phyloP scores from a whole-genome alignment of 768 basidiomycete species.

The Sporobolomyces phaffii region DNA sequence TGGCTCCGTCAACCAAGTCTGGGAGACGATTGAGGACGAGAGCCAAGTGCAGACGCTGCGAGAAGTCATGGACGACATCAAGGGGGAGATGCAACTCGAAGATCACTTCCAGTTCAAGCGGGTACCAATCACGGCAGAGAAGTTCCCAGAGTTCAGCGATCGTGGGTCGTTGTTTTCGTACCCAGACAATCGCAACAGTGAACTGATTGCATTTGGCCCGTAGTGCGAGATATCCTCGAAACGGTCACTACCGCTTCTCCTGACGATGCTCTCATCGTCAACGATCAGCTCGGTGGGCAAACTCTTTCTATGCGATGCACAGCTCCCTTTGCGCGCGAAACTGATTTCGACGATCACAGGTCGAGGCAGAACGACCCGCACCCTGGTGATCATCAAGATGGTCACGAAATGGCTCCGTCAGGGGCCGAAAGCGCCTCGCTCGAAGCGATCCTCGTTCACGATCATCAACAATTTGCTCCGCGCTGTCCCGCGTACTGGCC shows the following conservation, averaged over 20 bases:
- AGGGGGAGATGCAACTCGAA: slow-evolving; percentile 9
- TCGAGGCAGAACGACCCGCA: slow-evolving; percentile 79
- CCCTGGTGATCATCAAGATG: slow-evolving; percentile 78
- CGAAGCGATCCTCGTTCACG: slow-evolving; percentile 55
- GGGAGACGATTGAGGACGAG: slow-evolving; percentile 67
- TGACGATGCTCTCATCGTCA: slow-evolving; percentile 65
- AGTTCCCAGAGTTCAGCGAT: slow-evolving; percentile 48
- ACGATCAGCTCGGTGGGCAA: slow-evolving; percentile 79
- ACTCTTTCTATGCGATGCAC: too few species aligned
- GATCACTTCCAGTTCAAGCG: slow-evolving; percentile 65
- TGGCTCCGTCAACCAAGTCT: slow-evolving; percentile 82
- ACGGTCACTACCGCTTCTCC: slow-evolving; percentile 53
- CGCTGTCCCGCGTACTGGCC: slow-evolving; percentile 55
- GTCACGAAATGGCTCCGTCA: slow-evolving; percentile 69
- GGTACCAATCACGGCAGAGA: slow-evolving; percentile 89
- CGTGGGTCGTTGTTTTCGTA: neutral
- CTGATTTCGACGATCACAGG: slow-evolving; percentile 17
- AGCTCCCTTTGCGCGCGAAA: too few species aligned
- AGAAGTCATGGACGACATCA: slow-evolving; percentile 66
- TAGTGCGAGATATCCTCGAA: slow-evolving; percentile 59
- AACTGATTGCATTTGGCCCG: too few species aligned
- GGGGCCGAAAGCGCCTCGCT: slow-evolving; percentile 21
- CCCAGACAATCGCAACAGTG: too few species aligned
- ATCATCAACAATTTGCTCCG: slow-evolving; percentile 67
- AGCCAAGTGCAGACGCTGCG: slow-evolving; percentile 73